Base-by-base conservation (phyloP, 129 eudicot species). In the Arctium minus region DNA sequence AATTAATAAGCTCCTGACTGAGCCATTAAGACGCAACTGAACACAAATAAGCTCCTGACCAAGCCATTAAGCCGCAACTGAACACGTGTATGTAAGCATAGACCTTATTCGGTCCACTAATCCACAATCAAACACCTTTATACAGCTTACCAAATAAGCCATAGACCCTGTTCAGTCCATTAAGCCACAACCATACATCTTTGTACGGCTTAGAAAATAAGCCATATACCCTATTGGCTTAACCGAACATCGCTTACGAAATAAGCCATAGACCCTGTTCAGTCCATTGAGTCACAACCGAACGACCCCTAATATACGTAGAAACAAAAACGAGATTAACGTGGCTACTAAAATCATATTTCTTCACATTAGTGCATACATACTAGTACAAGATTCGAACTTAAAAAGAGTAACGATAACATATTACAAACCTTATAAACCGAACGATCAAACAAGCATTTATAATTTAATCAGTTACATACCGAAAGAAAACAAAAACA, bases 281-380 rank as follows among this genome's bases (percentile, higher is more conserved):
- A n/a, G 8, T 1, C 68, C 8, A 17, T 60, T 60, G n/a, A 60
- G 68, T 29, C 68, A 60, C 68, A 17, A 60, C 68, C 68, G 5
- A 60, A 60, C 29, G 13, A 8, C 68, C 68, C 27, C 27, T 22
- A 22, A 22, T 22, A 22, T 22, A 22, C 27, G 36, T 33, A 33
- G 36, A 60, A n/a, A 60, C 6, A 1, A 60, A 60, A 60, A 60
- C 29, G 2, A 3, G 5, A 44, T 17, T 44, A 36, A 64, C 68
- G 31, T 56, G 10, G 62, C 81, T 77, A 18, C 67, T 4, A 29
- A 78, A 78, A 78, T 81, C 79, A 81, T 44, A 72, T 72, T 80
- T 56, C 67, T 67, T 67, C 29, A 67, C 71, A 67, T 18, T 12
- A 32, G 31, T 22, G 37, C 72, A 72, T 56, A 72, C 84, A 70